Conservation (phyloP, 202 grass and related monocot species). For the Zizania palustris region DNA sequence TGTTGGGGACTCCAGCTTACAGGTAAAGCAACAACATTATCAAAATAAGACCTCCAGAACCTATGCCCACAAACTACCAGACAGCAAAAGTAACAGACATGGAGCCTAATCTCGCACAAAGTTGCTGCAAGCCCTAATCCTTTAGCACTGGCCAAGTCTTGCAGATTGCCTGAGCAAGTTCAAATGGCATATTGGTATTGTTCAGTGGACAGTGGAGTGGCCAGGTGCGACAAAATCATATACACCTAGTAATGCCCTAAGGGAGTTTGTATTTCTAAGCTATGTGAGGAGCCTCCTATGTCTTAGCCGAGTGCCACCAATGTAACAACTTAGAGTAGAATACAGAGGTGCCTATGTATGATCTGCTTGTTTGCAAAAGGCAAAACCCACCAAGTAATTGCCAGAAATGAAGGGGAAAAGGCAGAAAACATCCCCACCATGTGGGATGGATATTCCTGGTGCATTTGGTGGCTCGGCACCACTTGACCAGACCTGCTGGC, state of each 20-base stretch:
- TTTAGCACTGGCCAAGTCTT: too few relatives aligned
- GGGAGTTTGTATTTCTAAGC: background rate
- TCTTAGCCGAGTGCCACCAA: background rate
- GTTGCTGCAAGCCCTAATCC: too few relatives aligned
- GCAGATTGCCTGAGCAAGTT: too few relatives aligned
- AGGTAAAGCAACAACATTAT: too few relatives aligned
- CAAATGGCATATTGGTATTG: too few relatives aligned
- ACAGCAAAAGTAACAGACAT: too few relatives aligned
- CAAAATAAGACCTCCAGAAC: too few relatives aligned
- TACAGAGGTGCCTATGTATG: background rate
- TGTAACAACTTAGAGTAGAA: background rate
- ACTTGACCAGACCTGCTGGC: background rate
- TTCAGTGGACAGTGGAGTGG: too few relatives aligned
- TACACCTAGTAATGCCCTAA: background rate
- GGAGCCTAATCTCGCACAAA: too few relatives aligned
- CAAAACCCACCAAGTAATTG: background rate
- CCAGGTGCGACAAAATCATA: background rate
- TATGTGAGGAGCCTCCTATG: slow-evolving; percentile 4
- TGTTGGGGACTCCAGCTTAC: too few relatives aligned
- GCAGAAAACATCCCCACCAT: background rate
- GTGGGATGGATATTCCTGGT: background rate
- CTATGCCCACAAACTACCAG: too few relatives aligned
- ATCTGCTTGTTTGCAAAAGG: background rate
- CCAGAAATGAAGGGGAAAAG: background rate
- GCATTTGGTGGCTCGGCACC: background rate